These are phyloP conservation scores for Rubia yunnanensis DNA, from an alignment of 257 asterid genomes.

Conservation along the genomic window DNA sequence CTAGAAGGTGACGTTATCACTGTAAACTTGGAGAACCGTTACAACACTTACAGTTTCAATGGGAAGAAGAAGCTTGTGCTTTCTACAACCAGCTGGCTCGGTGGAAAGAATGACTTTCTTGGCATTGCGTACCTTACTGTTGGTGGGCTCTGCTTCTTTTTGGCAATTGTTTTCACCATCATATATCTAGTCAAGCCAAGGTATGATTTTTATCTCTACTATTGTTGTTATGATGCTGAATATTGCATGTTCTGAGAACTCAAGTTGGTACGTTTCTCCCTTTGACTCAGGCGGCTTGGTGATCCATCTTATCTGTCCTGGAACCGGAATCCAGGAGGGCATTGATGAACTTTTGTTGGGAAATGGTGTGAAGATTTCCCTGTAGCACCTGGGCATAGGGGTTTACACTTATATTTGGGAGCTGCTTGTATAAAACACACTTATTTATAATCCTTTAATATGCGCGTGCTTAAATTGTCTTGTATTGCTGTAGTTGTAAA, in stretches of 20 bases:
- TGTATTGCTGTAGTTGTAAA: not conserved
- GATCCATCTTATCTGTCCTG: conserved; percentile 90
- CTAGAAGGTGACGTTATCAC: conserved; percentile 34
- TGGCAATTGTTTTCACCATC: conserved; percentile 57
- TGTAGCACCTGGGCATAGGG: not conserved
- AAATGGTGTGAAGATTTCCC: not conserved
- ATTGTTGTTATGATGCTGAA: not conserved
- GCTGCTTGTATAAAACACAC: conserved; percentile 9
- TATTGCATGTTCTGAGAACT: not conserved
- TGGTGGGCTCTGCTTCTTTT: conserved; percentile 65
- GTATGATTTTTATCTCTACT: conserved; percentile 22
- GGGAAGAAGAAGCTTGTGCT: conserved; percentile 90
- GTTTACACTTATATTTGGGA: not conserved
- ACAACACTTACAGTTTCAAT: conserved; percentile 74
- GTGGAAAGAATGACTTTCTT: conserved; percentile 78
- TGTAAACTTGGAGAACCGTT: conserved; percentile 47
- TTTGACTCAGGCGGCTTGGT: conserved; percentile 68
- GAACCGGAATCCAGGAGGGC: conserved; percentile 83
- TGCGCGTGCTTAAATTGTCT: not conserved
- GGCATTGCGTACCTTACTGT: conserved; percentile 79
- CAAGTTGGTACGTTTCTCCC: conserved; percentile 4
- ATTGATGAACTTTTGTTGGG: conserved; percentile 15
- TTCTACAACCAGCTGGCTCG: conserved; percentile 87
- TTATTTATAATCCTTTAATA: conserved; percentile 2
- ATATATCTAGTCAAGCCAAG: conserved; percentile 73